These are phyloP conservation scores for Solanum habrochaites DNA, from an alignment of 257 asterid genomes.

Conservation along the genomic window DNA sequence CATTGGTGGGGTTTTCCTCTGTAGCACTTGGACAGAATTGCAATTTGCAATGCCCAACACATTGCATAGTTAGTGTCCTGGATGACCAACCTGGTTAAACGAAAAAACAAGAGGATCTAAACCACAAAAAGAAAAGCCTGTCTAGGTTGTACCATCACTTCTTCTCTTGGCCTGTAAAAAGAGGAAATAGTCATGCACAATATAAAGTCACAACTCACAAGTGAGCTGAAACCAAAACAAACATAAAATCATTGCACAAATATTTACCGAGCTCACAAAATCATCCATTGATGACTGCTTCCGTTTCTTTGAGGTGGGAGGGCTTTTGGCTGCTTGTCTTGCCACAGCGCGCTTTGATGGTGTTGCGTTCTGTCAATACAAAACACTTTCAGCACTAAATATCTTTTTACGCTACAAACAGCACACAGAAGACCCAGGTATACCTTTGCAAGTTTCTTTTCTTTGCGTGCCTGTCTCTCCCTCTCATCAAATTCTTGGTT, in stretches of 20 bases:
- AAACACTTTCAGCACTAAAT: background rate
- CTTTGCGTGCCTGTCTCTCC: slow-evolving; percentile 97
- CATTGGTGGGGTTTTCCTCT: background rate
- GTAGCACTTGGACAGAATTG: background rate
- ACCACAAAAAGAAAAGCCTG: background rate
- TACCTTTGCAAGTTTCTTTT: slow-evolving; percentile 90
- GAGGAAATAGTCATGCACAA: background rate
- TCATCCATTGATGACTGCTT: slow-evolving; percentile 73
- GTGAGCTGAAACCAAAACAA: background rate
- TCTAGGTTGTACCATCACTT: slow-evolving; percentile 25
- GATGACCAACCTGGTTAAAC: background rate
- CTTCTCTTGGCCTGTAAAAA: slow-evolving; percentile 60
- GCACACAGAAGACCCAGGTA: background rate
- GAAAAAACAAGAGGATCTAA: background rate
- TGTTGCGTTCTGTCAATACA: slow-evolving; percentile 32
- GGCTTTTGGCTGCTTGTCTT: slow-evolving; percentile 75
- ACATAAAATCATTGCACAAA: background rate
- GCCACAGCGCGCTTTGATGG: slow-evolving; percentile 69
- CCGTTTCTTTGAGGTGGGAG: slow-evolving; percentile 66
- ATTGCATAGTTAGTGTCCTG: background rate
- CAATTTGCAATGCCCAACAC: background rate
- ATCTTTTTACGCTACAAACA: background rate
- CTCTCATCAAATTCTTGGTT: slow-evolving; percentile 94
- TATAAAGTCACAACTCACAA: background rate
- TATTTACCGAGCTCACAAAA: slow-evolving; percentile 52